These are phyloP conservation scores for Populus hybrid DNA, from an alignment of 441 rosid species.

Conservation along the genomic window DNA sequence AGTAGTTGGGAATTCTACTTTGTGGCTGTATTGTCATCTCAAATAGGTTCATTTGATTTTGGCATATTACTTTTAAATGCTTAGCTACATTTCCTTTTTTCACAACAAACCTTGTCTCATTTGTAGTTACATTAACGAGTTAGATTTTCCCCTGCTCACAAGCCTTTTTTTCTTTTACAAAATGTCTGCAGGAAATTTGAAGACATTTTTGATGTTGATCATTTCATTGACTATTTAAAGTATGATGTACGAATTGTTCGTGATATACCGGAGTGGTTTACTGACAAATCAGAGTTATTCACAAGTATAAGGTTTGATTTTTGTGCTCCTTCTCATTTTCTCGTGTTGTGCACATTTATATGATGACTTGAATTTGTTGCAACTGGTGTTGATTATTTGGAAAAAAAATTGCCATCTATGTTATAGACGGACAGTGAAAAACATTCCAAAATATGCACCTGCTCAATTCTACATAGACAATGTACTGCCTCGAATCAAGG, in stretches of 20 bases:
- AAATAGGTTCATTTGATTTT: no score
- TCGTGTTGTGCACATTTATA: not conserved
- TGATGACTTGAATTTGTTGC: not conserved
- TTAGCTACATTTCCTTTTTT: no score
- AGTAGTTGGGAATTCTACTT: no score
- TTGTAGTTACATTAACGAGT: no score
- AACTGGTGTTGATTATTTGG: conserved; percentile 10
- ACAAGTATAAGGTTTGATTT: conserved; percentile 75
- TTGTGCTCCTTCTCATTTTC: not conserved
- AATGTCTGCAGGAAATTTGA: conserved; percentile 76
- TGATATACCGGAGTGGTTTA: conserved; percentile 95
- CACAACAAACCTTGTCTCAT: no score
- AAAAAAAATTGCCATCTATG: conserved; percentile 15
- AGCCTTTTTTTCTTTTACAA: not conserved
- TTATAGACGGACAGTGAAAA: conserved; percentile 91
- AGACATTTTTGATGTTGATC: conserved; percentile 93
- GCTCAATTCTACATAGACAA: conserved; percentile 96
- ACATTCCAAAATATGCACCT: conserved; percentile 97
- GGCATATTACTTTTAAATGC: no score
- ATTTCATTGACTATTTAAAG: conserved; percentile 94
- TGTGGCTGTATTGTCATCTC: no score
- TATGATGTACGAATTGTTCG: conserved; percentile 87
- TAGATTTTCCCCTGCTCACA: no score
- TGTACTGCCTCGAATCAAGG: conserved; percentile 93
- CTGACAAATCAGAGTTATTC: conserved; percentile 88